Conservation (phyloP, 345 rosid genomes). For the Anastatica hierochuntica region DNA sequence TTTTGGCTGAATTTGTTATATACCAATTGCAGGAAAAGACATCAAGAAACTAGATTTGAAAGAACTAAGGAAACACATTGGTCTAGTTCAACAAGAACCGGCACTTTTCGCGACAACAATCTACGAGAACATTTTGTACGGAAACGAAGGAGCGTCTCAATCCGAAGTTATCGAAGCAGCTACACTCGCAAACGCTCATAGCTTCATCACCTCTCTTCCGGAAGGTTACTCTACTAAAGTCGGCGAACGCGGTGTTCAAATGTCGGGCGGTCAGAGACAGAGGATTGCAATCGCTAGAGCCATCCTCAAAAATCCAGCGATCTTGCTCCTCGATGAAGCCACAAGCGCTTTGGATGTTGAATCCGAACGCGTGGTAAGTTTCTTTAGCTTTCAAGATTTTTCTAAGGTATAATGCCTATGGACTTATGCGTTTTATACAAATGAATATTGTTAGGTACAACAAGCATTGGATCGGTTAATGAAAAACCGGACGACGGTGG, state of each 20-base stretch:
- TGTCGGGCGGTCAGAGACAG: constrained; percentile 90
- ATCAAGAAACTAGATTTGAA: constrained; percentile 59
- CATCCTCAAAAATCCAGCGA: constrained; percentile 78
- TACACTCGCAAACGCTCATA: constrained; percentile 74
- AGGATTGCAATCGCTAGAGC: constrained; percentile 91
- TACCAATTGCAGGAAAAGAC: constrained; percentile 46
- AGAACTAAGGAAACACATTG: constrained; percentile 64
- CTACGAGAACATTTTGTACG: constrained; percentile 79
- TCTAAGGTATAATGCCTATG: neutral
- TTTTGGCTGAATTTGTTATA: neutral
- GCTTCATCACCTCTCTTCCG: constrained; percentile 72
- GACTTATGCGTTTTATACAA: too few relatives aligned
- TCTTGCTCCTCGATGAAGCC: constrained; percentile 83
- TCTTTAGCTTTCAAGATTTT: neutral
- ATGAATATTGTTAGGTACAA: constrained; percentile 28
- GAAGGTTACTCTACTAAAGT: constrained; percentile 86
- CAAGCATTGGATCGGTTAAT: constrained; percentile 88
- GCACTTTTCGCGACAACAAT: constrained; percentile 84
- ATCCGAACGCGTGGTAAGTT: constrained; percentile 59
- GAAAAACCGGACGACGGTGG: constrained; percentile 66
- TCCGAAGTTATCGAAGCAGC: constrained; percentile 79
- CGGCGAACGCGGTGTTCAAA: constrained; percentile 83
- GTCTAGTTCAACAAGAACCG: constrained; percentile 91
- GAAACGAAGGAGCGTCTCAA: constrained; percentile 69
- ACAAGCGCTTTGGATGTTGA: constrained; percentile 84